phyloP scores from a whole-genome alignment of 768 basidiomycete genomes.

The Suillus variegatus region DNA sequence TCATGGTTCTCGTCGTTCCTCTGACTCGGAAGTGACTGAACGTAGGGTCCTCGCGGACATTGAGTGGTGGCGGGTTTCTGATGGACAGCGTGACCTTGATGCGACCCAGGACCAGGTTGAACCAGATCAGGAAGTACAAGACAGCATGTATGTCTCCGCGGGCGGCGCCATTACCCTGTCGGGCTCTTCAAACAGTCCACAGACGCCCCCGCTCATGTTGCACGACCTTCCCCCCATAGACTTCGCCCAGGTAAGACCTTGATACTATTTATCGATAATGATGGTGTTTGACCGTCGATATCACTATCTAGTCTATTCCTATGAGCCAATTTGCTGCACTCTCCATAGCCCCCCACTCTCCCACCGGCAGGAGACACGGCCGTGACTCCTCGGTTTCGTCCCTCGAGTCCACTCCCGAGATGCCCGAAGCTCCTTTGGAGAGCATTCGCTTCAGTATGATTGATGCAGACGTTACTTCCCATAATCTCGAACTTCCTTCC shows the following conservation, averaged over 20 bases:
- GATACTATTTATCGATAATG: not conserved
- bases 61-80: constrained; percentile 84
- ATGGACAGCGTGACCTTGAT: constrained; percentile 59
- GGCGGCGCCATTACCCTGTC: constrained; percentile 35
- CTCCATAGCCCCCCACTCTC: constrained; percentile 57
- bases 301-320: constrained; percentile 31
- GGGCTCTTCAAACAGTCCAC: constrained; percentile 39
- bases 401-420: constrained; percentile 59
- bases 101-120: constrained; percentile 30
- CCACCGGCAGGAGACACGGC: constrained; percentile 40
- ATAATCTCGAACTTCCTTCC: constrained; percentile 30
- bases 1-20: constrained; percentile 54
- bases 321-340: constrained; percentile 53
- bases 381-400: constrained; percentile 55
- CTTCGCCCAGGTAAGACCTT: constrained; percentile 27
- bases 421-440: constrained; percentile 39
- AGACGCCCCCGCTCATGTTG: constrained; percentile 32
- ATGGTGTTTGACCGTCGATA: not conserved
- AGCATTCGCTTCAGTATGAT: constrained; percentile 38
- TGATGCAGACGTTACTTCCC: constrained; percentile 40
- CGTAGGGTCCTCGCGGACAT: constrained; percentile 83
- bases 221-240: constrained; percentile 21
- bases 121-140: constrained; percentile 11
- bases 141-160: constrained; percentile 13
- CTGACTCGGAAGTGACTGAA: constrained; percentile 62